Evolutionary conservation across 106 monocot genomes (phyloP), one percentile per base, ranked within the genome.

Genomic region (Chionographis japonica): DNA sequence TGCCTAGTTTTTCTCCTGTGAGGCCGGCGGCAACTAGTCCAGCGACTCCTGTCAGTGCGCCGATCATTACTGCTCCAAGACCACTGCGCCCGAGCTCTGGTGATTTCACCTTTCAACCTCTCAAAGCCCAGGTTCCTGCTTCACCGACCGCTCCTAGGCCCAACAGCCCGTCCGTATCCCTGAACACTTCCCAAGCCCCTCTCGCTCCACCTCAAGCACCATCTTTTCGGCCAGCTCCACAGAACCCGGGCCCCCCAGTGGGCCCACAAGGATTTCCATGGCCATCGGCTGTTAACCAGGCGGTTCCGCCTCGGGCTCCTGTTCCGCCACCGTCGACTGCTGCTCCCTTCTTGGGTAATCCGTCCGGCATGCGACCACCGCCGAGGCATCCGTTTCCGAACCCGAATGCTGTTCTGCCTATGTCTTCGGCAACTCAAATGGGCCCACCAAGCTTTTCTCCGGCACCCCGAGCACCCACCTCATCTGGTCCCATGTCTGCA

Each of bases 61-160:
- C 54, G 5, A 67, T 80, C 0, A 42, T 74, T 35, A 18, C 65
- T 18, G 56, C 74, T 50, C 72, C 77, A 4, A 88, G 72, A 64
- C 86, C 83, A 12, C 78, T 61, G 15, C 84, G 68, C 7, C 80
- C 89, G 35, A 76, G 64, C 18, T 72, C 78, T 18, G 75, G 79
- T 27, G 82, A 97, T 72, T 92, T 97, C 68, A 86, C 95, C 6
- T 97, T 92, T 68, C 95, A 85, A 60, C 84, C 86, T 42, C 71
- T 82, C 8, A 73, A 75, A 76, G 52, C 71, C 52, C 72, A 75
- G 13, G 61, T 66, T 16, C 70, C 85, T 58, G 58, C 40, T 51
- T 42, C 76, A 10, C 50, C 76, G 16, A 63, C 55, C n/a, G 39
- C 77, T 54, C 71, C 72, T 58, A 51, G 60, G 40, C 54, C 64